A percentile compares a stretch with the other conserved stretches of the same genome.
Evolutionary conservation across 805 yeast genomes (phyloP).

Genomic region (Cyberlindnera japonica): DNA sequence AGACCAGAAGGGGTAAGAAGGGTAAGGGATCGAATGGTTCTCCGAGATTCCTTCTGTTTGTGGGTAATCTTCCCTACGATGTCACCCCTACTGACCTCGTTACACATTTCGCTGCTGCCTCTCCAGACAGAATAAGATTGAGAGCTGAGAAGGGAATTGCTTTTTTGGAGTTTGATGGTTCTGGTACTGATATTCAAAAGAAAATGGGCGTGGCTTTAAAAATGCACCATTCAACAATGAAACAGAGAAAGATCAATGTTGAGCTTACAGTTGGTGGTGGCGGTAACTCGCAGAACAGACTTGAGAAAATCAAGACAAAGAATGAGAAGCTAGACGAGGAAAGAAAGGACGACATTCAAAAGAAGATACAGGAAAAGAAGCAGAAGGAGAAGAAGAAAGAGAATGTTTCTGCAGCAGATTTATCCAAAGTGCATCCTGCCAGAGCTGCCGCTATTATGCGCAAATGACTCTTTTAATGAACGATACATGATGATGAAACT

Average conservation of each 20-base stretch:
- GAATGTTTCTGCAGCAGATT: constrained; percentile 7
- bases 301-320: constrained; percentile 71
- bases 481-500: neutral
- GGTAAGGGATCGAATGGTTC: constrained; percentile 51
- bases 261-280: constrained; percentile 99
- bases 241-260: constrained; percentile 81
- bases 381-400: constrained; percentile 19
- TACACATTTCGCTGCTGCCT: constrained; percentile 67
- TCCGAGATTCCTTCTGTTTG: constrained; percentile 76
- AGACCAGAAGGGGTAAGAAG: constrained; percentile 75
- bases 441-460: constrained; percentile 41
- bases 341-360: constrained; percentile 52
- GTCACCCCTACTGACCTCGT: constrained; percentile 57
- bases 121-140: constrained; percentile 74
- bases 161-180: constrained; percentile 73
- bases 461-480: neutral
- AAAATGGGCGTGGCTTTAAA: constrained; percentile 82
- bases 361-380: constrained; percentile 40
- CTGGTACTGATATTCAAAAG: constrained; percentile 56
- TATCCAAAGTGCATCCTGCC: constrained; percentile 53
- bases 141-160: constrained; percentile 90
- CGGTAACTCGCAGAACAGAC: constrained; percentile 71
- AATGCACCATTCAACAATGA: constrained; percentile 72
- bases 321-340: constrained; percentile 73
- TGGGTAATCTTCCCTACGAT: constrained; percentile 85